Base-by-base conservation (phyloP, 2,329 filamentous ascomycete genomes). In the Trichoderma brevicompactum region DNA sequence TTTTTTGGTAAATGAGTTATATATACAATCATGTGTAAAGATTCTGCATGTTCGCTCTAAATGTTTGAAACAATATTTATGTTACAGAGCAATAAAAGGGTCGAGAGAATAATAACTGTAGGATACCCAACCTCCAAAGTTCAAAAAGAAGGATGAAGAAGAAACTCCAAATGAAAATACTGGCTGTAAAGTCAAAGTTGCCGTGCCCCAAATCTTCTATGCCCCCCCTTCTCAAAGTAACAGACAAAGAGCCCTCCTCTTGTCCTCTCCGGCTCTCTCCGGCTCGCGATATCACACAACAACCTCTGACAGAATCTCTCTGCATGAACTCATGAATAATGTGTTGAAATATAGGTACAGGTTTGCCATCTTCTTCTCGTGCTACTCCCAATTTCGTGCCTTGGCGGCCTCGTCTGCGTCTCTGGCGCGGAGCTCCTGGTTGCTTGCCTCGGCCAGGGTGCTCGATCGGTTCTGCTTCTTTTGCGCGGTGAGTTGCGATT, bases 381-480 rank as follows among this genome's bases (percentile, higher is more conserved):
- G 6, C 43, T 67, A 79, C 17, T 74, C 71, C 72, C 78, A 80
- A 52, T 76, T 77, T 17, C 76, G 71, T 17, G 74, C 69, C 63
- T 76, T 70, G 15, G 75, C 72, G 15, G 80, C 85, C 49, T 83
- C 82, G 74, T 96, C 92, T 8, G 89, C 87, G 68, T 93, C 87
- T 62, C 92, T 83, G 13, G 82, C 82, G 53, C 85, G 81, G 64
- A 87, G 79, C 73, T 93, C 91, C 64, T 88, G 83, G 59, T 83
- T 80, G 74, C 91, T 92, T 4, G 82, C 85, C 69, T 90, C 84
- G 68, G 88, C 87, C 55, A 96, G 79, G 1, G 87, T 88, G 66
- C 89, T 87, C 36, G 79, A 82, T 61, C 87, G 84, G 8, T 90
- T 92, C 79, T 92, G 87, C 71, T 86, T 88, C 79, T 90, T 91